Evolutionary conservation across 2,329 filamentous ascomycete genomes (phyloP).

Genomic region (Fusarium mangiferae): DNA sequence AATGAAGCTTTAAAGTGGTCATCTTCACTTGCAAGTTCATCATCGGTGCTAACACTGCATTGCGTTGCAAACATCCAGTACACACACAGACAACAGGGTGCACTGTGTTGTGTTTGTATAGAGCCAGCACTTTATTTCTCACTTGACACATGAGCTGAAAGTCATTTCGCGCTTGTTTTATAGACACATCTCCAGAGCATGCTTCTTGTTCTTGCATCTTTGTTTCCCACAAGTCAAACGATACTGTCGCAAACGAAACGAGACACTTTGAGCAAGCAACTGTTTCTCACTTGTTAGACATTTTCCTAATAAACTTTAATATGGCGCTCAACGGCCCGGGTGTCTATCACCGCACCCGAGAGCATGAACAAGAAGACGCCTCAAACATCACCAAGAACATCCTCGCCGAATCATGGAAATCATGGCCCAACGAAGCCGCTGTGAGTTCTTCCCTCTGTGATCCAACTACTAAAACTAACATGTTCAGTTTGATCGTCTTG

Average conservation of each 20-base stretch:
- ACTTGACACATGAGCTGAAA: background rate
- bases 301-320: background rate
- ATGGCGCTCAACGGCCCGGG: constrained; percentile 45
- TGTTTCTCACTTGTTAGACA: background rate
- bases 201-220: background rate
- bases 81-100: background rate
- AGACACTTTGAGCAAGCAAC: background rate
- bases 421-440: constrained; percentile 61
- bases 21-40: background rate
- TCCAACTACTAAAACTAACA: background rate
- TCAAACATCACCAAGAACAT: constrained; percentile 42
- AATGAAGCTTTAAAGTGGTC: background rate
- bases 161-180: background rate
- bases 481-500: constrained; percentile 71
- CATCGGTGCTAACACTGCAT: background rate
- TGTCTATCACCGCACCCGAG: constrained; percentile 42
- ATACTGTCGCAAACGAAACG: background rate
- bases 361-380: constrained; percentile 43
- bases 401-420: constrained; percentile 48
- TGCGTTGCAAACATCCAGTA: background rate
- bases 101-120: constrained; percentile 2
- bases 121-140: background rate
- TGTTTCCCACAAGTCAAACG: background rate
- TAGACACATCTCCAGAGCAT: background rate
- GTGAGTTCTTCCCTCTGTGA: constrained; percentile 43